These are phyloP conservation scores for Stenogyne calaminthoides DNA, from an alignment of 305 asterid genomes.

Conservation along the genomic window DNA sequence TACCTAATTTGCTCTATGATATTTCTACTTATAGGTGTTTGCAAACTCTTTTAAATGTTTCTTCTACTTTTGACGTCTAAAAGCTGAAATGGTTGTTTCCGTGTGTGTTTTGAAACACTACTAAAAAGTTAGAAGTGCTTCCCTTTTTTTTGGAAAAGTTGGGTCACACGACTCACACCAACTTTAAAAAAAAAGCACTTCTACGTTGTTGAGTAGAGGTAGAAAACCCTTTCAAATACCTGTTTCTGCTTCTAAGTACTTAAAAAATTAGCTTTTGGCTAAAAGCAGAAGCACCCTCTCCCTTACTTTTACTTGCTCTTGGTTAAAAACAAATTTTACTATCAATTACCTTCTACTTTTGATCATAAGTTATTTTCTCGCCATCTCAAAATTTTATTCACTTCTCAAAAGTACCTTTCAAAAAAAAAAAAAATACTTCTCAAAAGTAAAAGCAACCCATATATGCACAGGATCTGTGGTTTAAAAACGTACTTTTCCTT, in stretches of 20 bases:
- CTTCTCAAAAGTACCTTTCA: no score
- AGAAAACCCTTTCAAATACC: background rate
- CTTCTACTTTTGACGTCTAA: background rate
- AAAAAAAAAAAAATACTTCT: no score
- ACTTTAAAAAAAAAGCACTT: no score
- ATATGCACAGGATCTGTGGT: background rate
- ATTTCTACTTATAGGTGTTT: background rate
- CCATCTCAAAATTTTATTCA: background rate
- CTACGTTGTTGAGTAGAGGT: no score
- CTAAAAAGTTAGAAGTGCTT: no score
- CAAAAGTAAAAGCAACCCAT: background rate
- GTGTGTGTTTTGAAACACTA: no score
- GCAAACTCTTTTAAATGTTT: background rate
- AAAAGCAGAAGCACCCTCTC: background rate
- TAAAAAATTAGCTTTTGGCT: background rate
- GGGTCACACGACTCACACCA: no score
- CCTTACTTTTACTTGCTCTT: background rate
- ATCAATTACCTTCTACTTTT: background rate
- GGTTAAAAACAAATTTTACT: background rate
- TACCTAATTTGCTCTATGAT: slow-evolving; percentile 14
- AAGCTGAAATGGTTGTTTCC: no score
- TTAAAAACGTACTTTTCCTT: slow-evolving; percentile 4
- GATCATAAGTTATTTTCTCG: background rate
- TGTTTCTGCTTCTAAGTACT: background rate
- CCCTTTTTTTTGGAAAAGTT: no score